A percentile compares a stretch with the other conserved stretches of the same genome.
Conservation (phyloP, 1,284 basidiomycete species). For the Ustilago hordei region DNA sequence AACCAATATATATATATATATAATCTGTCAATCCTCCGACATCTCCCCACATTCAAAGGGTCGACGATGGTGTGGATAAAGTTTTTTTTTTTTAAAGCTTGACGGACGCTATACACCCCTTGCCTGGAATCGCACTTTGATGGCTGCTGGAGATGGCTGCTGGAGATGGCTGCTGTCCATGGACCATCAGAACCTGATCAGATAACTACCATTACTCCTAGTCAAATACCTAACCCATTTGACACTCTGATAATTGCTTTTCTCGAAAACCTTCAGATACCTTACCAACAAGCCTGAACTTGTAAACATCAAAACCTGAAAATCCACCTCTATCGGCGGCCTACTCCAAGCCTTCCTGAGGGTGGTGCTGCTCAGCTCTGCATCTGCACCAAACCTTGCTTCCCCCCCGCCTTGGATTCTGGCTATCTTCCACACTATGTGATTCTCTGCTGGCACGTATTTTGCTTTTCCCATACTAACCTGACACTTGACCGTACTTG, state of each 20-base stretch:
- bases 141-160: neutral
- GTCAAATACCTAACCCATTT: conserved; percentile 69
- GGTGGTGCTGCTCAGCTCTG: conserved; percentile 84
- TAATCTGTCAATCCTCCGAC: conserved; percentile 57
- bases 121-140: neutral
- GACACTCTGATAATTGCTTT: conserved; percentile 82
- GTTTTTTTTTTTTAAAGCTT: conserved; percentile 7
- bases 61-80: conserved; percentile 5
- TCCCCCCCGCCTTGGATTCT: conserved; percentile 93
- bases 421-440: conserved; percentile 97
- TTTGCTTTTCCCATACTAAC: conserved; percentile 94
- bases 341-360: conserved; percentile 91
- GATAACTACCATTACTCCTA: conserved; percentile 57
- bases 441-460: conserved; percentile 92
- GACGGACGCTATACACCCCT: conserved; percentile 1
- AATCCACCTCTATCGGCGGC: conserved; percentile 97
- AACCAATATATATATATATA: conserved; percentile 8
- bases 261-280: conserved; percentile 98
- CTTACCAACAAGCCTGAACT: conserved; percentile 93
- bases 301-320: conserved; percentile 98
- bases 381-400: conserved; percentile 84
- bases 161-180: neutral
- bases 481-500: conserved; percentile 90
- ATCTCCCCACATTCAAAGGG: neutral
- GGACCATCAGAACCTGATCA: conserved; percentile 56